These are phyloP conservation scores for Thelonectria rubi DNA, from an alignment of 2,329 filamentous ascomycete species.

Conservation along the genomic window DNA sequence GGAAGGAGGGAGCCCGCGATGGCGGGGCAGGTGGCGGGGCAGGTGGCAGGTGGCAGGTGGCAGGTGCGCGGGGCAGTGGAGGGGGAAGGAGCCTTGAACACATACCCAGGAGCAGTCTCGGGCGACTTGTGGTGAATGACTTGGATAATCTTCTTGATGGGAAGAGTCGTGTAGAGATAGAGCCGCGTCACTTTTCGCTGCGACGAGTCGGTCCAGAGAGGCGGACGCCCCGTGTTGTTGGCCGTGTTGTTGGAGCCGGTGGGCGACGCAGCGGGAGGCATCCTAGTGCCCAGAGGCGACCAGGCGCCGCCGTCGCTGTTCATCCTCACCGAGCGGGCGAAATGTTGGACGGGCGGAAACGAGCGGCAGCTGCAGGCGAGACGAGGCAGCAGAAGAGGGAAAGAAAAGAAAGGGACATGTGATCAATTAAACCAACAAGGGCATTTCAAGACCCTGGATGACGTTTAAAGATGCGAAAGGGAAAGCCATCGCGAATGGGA, in stretches of 20 bases:
- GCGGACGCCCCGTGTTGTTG: conserved; percentile 57
- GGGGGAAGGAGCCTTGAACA: conserved; percentile 4
- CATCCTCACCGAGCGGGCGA: conserved; percentile 13
- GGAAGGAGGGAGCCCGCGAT: background rate
- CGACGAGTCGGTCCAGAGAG: conserved; percentile 63
- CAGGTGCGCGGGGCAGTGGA: background rate
- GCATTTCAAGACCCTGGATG: conserved; percentile 3
- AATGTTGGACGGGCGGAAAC: background rate
- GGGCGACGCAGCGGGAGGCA: conserved; percentile 40
- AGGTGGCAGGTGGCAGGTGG: background rate
- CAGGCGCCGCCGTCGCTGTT: conserved; percentile 10
- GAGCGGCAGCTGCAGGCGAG: background rate
- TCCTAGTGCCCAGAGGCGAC: conserved; percentile 21
- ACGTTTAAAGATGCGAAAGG: conserved; percentile 7
- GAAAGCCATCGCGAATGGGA: conserved; percentile 19
- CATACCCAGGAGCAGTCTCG: conserved; percentile 59
- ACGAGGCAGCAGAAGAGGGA: background rate
- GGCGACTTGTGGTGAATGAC: conserved; percentile 55
- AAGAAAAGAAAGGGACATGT: background rate
- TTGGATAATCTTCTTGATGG: conserved; percentile 59
- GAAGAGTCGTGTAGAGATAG: conserved; percentile 65
- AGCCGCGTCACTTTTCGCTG: conserved; percentile 64
- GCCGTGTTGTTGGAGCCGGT: conserved; percentile 44
- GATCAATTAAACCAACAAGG: conserved; percentile 14
- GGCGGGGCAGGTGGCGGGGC: background rate